Conservation (phyloP, 345 rosid species). For the Geranium brycei region DNA sequence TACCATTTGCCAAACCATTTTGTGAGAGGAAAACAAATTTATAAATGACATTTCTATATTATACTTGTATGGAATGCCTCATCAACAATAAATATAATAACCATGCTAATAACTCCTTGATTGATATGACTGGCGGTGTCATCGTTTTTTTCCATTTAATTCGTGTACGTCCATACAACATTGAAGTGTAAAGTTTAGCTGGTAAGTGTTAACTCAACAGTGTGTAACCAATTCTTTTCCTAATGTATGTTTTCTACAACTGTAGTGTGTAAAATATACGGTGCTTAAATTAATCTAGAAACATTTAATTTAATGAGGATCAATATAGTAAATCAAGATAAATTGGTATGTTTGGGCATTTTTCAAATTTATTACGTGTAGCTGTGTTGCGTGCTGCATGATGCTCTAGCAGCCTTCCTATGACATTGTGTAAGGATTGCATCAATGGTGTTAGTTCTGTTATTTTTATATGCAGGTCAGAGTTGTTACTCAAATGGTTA, state of each 20-base stretch:
- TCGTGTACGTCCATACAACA: no score
- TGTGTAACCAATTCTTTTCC: no score
- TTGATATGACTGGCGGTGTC: no score
- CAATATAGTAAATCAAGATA: neutral
- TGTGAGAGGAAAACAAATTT: neutral
- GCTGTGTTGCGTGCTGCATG: neutral
- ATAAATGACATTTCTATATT: neutral
- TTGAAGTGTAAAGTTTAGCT: no score
- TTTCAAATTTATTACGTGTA: neutral
- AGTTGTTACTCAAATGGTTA: slow-evolving; percentile 46
- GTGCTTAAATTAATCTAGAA: neutral
- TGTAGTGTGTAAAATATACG: neutral
- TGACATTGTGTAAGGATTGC: neutral
- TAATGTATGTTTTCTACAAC: neutral
- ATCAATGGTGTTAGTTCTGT: neutral
- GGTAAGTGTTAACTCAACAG: no score
- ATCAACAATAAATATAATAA: no score
- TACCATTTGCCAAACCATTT: no score
- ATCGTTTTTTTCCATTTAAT: no score
- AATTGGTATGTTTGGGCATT: neutral
- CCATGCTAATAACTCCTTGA: no score
- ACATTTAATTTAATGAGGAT: neutral
- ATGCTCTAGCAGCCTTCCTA: neutral
- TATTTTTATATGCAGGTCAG: slow-evolving; percentile 32
- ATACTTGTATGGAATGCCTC: neutral